These are phyloP conservation scores for Fraxinus platypoda DNA, from an alignment of 305 asterid genomes.

Conservation along the genomic window DNA sequence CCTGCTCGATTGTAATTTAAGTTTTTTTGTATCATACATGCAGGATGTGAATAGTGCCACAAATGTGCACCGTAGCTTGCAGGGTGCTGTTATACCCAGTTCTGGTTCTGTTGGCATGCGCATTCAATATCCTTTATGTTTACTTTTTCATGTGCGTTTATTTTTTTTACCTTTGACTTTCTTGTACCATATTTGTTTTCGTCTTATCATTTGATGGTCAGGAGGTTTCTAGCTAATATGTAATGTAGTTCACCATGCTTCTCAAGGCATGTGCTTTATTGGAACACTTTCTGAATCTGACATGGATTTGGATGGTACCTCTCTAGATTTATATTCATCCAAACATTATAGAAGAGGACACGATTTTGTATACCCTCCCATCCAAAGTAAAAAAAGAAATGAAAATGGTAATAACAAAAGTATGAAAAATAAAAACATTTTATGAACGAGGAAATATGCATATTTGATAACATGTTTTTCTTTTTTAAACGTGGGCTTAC, in stretches of 20 bases:
- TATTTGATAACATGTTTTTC: not conserved
- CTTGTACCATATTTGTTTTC: not conserved
- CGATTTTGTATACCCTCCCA: not conserved
- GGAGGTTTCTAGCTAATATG: not conserved
- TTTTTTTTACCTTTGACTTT: not conserved
- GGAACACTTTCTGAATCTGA: not conserved
- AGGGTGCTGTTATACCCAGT: slow-evolving; percentile 98
- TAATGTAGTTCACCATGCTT: not conserved
- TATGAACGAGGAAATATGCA: not conserved
- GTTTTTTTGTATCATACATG: slow-evolving; percentile 19
- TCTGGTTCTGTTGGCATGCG: slow-evolving; percentile 99
- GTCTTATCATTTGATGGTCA: not conserved
- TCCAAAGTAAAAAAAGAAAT: not conserved
- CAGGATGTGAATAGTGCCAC: slow-evolving; percentile 96
- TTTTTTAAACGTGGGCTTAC: not conserved
- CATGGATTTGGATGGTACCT: not conserved
- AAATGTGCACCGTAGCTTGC: slow-evolving; percentile 88
- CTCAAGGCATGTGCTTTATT: not conserved
- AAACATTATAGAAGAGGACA: not conserved
- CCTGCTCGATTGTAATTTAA: slow-evolving; percentile 9
- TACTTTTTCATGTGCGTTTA: slow-evolving; percentile 9
- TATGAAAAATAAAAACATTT: not conserved
- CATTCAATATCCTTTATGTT: slow-evolving; percentile 88
- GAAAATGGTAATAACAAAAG: not conserved
- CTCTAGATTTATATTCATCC: not conserved